These are phyloP conservation scores for Teunomyces aglyptinius DNA, from an alignment of 805 yeast genomes.

Conservation along the genomic window DNA sequence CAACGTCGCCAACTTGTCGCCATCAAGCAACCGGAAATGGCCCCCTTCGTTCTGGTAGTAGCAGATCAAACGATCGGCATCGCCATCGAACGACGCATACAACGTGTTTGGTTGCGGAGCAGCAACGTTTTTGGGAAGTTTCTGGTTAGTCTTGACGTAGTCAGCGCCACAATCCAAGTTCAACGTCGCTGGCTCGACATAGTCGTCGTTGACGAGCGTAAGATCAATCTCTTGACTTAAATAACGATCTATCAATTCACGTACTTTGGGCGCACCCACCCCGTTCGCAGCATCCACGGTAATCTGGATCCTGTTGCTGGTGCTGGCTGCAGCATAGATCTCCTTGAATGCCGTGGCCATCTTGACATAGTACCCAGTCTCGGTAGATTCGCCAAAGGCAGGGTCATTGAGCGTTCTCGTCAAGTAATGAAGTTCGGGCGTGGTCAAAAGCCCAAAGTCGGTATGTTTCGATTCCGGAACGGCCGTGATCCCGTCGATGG, in stretches of 20 bases:
- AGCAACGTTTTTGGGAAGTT: constrained; percentile 63
- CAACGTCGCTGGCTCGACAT: constrained; percentile 52
- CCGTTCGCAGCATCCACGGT: constrained; percentile 94
- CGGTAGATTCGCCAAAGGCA: constrained; percentile 60
- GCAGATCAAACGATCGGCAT: constrained; percentile 91
- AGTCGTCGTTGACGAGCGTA: constrained; percentile 52
- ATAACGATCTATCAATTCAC: constrained; percentile 43
- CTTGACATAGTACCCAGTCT: constrained; percentile 68
- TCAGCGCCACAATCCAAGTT: constrained; percentile 93
- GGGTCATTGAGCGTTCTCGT: constrained; percentile 70
- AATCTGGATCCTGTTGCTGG: constrained; percentile 37
- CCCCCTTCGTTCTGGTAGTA: constrained; percentile 48
- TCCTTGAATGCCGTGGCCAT: constrained; percentile 51
- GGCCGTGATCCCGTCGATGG: constrained; percentile 59
- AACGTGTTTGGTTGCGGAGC: constrained; percentile 46
- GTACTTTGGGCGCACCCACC: constrained; percentile 82
- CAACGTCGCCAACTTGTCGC: constrained; percentile 89
- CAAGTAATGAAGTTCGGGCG: constrained; percentile 91
- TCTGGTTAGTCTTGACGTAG: constrained; percentile 86
- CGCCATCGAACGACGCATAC: constrained; percentile 91
- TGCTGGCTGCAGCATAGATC: constrained; percentile 31
- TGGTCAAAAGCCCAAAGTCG: constrained; percentile 74
- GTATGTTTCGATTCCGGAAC: constrained; percentile 40
- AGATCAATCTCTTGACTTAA: constrained; percentile 42
- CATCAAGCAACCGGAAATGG: constrained; percentile 68